These are phyloP conservation scores for Rosa chinensis DNA, from an alignment of 306 rosid species.

Conservation along the genomic window DNA sequence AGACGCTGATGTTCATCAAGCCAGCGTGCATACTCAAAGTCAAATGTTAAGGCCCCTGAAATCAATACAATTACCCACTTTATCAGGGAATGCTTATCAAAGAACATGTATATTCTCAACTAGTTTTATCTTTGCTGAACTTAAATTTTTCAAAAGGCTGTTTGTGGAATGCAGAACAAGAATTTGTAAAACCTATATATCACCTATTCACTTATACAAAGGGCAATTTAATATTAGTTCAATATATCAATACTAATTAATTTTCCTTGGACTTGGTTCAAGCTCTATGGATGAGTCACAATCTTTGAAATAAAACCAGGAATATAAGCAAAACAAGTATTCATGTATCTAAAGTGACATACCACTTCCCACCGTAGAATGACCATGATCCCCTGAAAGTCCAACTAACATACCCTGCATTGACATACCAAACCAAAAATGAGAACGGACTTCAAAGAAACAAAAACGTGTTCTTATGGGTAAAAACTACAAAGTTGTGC, in stretches of 20 bases:
- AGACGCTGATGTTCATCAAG: constrained; percentile 72
- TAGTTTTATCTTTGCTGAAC: background rate
- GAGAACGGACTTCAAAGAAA: background rate
- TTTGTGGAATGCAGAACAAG: background rate
- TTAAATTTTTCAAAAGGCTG: background rate
- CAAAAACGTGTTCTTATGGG: background rate
- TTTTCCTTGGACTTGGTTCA: too few relatives aligned
- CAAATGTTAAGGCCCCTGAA: constrained; percentile 66
- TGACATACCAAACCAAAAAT: constrained; percentile 10
- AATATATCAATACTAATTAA: background rate
- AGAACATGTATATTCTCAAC: background rate
- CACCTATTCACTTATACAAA: background rate
- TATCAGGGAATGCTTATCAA: background rate
- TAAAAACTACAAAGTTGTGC: constrained; percentile 2
- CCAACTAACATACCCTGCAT: constrained; percentile 50
- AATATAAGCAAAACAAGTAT: background rate
- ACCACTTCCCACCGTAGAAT: constrained; percentile 55
- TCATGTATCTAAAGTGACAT: background rate
- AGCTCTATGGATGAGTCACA: background rate
- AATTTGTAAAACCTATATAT: background rate
- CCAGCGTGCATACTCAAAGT: constrained; percentile 74
- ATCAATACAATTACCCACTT: background rate
- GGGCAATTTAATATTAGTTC: background rate
- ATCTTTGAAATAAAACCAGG: background rate
- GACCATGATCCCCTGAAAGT: constrained; percentile 44